Base-by-base conservation (phyloP, 148 eudicot genomes). In the Cornus controversa region DNA sequence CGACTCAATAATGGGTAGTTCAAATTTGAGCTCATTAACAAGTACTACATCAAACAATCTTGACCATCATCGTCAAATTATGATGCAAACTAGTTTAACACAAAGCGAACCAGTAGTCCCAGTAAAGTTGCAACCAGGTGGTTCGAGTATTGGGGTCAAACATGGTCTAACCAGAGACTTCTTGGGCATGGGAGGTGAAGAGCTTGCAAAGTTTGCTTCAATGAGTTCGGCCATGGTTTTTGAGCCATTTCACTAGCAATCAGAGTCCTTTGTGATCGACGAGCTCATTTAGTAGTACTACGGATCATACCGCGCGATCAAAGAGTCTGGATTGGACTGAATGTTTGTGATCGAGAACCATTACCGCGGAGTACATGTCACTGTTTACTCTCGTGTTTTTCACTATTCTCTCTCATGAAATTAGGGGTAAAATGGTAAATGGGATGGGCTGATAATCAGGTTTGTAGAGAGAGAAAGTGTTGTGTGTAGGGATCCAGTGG, bases 141-240 rank as follows among this genome's bases (percentile, higher is more conserved):
- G 67, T 34, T 80, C 74, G 70, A 75, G 71, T 26, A 74, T 40
- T 40, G 45, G 77, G 20, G 77, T 42, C 13, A 83, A 82, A 15
- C 79, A 73, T 22, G 78, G 84, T 28, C 67, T 81, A 2, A 96
- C 99, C 7, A 86, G 99, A 75, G 99, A 96, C 82, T 96, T 96
- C 62, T 87, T 93, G 24, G 99, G 99, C 36, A 82, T 91, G 84
- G 90, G 92, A 36, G 86, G 90, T 10, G 93, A 88, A 58, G 97
- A 90, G 82, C 82, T 94, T 6, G 91, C 82, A n/a, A 90, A 84
- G 77, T 86, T 90, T 69, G 92, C 90, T 77, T 84, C 91, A 10
- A 79, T 87, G 84, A 81, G 82, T 66, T 82, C 93, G 8, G 78
- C 90, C 58, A 91, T 93, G 89, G 94, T 92, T 42, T 42, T 82